Conservation (phyloP, 2,329 filamentous ascomycete genomes). For the Aspergillus ochraceus region DNA sequence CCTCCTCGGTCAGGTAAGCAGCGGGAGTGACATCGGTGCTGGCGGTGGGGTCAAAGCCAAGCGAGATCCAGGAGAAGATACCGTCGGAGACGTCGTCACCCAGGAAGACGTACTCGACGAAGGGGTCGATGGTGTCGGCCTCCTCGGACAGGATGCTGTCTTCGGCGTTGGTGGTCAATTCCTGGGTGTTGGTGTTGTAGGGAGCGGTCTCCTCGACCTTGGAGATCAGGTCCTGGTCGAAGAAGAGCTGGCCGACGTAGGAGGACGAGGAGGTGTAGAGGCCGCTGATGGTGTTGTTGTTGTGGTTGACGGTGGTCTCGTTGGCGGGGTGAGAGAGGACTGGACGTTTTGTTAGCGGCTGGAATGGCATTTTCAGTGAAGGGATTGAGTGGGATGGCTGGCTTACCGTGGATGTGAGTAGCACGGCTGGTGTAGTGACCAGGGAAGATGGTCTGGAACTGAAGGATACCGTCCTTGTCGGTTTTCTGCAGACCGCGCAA, state of each 20-base stretch:
- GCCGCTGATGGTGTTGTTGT: conserved; percentile 52
- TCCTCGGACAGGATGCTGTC: conserved; percentile 53
- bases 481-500: conserved; percentile 48
- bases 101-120: conserved; percentile 59
- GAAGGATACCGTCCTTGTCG: conserved; percentile 42
- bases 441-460: conserved; percentile 47
- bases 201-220: conserved; percentile 51
- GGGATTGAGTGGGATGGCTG: background rate
- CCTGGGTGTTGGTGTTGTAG: conserved; percentile 50
- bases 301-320: conserved; percentile 41
- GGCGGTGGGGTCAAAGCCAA: conserved; percentile 50
- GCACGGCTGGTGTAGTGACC: conserved; percentile 47
- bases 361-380: background rate
- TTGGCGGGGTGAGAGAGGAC: conserved; percentile 34
- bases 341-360: conserved; percentile 8
- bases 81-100: conserved; percentile 55
- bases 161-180: conserved; percentile 51
- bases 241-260: conserved; percentile 67
- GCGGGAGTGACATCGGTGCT: conserved; percentile 29
- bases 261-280: conserved; percentile 46
- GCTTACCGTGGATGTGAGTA: conserved; percentile 36
- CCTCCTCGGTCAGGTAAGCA: conserved; percentile 32
- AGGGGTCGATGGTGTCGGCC: conserved; percentile 56
- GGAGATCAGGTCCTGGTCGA: conserved; percentile 59
- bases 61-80: conserved; percentile 55